Evolutionary conservation across 1,284 basidiomycete genomes (phyloP).

Genomic region (Moesziomyces antarcticus): DNA sequence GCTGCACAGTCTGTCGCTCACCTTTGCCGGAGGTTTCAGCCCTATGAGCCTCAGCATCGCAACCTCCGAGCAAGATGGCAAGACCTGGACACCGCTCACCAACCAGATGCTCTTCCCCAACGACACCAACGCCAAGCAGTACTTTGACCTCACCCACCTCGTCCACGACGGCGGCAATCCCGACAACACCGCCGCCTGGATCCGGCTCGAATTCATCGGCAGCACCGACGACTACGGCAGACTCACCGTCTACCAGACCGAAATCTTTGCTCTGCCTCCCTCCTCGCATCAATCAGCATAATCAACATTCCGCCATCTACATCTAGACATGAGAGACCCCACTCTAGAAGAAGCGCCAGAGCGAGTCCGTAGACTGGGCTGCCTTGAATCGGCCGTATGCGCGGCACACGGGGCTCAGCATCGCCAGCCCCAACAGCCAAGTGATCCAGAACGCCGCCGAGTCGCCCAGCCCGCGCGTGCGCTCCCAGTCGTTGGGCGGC

Average conservation of each 20-base stretch:
- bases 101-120: constrained; percentile 11
- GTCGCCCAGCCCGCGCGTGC: constrained; percentile 14
- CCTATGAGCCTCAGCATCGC: constrained; percentile 21
- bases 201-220: constrained; percentile 30
- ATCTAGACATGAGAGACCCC: not conserved
- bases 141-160: constrained; percentile 9
- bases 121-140: constrained; percentile 44
- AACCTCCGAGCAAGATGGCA: constrained; percentile 17
- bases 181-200: constrained; percentile 2
- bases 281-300: not conserved
- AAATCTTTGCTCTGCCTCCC: constrained; percentile 17
- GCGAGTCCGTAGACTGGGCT: constrained; percentile 13
- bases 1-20: constrained; percentile 33
- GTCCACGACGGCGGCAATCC: not conserved
- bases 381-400: constrained; percentile 39
- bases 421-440: constrained; percentile 24
- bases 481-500: constrained; percentile 29
- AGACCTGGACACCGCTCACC: constrained; percentile 8
- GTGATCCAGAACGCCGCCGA: constrained; percentile 34
- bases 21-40: constrained; percentile 43
- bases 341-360: constrained; percentile 49
- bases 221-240: constrained; percentile 51
- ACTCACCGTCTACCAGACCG: constrained; percentile 35
- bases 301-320: no score
- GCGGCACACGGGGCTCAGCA: constrained; percentile 33